These are phyloP conservation scores for Fibroporia radiculosa DNA, from an alignment of 768 basidiomycete genomes.

Conservation along the genomic window DNA sequence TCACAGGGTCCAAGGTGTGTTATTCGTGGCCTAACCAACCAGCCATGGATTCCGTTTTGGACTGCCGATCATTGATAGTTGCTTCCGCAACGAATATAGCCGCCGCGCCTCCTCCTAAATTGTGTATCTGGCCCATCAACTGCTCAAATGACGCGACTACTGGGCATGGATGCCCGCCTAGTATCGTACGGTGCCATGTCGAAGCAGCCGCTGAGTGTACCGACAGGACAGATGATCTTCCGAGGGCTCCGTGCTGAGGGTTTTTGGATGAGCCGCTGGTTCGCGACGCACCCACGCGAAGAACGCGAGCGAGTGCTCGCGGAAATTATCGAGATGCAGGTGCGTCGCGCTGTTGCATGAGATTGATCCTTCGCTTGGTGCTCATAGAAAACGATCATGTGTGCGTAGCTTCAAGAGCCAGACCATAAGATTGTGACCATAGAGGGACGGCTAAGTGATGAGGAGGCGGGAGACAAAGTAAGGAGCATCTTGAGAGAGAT, in stretches of 20 bases:
- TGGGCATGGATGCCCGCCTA: slow-evolving; percentile 62
- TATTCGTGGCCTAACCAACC: too few relatives aligned
- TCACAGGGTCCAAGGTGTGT: slow-evolving; percentile 55
- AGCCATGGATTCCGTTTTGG: too few relatives aligned
- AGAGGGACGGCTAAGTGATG: slow-evolving; percentile 29
- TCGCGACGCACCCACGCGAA: slow-evolving; percentile 35
- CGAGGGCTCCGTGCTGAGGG: slow-evolving; percentile 71
- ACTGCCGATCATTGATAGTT: too few relatives aligned
- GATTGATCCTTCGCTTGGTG: slow-evolving; percentile 2
- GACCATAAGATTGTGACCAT: slow-evolving; percentile 63
- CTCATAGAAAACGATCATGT: neutral
- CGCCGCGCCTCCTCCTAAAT: slow-evolving; percentile 42
- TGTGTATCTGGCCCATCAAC: slow-evolving; percentile 64
- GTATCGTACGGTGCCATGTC: slow-evolving; percentile 92
- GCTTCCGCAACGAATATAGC: too few relatives aligned
- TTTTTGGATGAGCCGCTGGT: slow-evolving; percentile 77
- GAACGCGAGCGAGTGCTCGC: slow-evolving; percentile 31
- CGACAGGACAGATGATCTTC: slow-evolving; percentile 79
- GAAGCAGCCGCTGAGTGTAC: slow-evolving; percentile 67
- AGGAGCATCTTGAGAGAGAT: slow-evolving; percentile 26
- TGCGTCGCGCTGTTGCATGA: slow-evolving; percentile 8
- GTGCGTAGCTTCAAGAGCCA: slow-evolving; percentile 54
- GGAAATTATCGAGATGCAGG: slow-evolving; percentile 45
- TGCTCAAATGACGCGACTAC: slow-evolving; percentile 55
- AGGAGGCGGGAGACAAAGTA: slow-evolving; percentile 27